phyloP scores from a whole-genome alignment of 2,329 filamentous ascomycete species.

The Aspergillus latus region DNA sequence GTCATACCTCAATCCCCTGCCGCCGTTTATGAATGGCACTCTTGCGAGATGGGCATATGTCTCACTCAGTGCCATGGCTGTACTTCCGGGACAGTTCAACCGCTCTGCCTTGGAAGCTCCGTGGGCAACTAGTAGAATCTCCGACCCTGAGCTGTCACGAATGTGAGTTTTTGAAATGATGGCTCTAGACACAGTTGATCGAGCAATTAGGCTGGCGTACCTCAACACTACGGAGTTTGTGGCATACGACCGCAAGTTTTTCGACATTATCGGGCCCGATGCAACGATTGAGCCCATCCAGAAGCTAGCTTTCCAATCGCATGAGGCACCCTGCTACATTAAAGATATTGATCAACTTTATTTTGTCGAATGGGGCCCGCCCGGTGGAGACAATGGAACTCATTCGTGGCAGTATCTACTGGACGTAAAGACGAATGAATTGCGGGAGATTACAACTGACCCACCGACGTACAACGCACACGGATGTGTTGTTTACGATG shows the following conservation, averaged over 20 bases:
- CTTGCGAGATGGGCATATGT: slow-evolving; percentile 16
- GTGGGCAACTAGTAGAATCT: slow-evolving; percentile 6
- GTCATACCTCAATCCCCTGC: slow-evolving; percentile 11
- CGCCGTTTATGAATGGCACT: slow-evolving; percentile 5
- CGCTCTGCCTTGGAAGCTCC: slow-evolving; percentile 13
- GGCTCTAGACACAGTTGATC: neutral
- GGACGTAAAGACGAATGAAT: slow-evolving; percentile 7
- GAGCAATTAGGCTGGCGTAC: neutral
- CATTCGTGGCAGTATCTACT: slow-evolving; percentile 18
- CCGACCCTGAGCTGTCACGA: neutral
- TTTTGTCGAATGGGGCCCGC: slow-evolving; percentile 19
- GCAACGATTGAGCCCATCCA: slow-evolving; percentile 16
- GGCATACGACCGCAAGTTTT: slow-evolving; percentile 16
- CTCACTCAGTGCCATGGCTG: slow-evolving; percentile 11
- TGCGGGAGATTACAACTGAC: slow-evolving; percentile 13
- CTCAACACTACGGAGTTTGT: slow-evolving; percentile 16
- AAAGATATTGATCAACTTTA: slow-evolving; percentile 12
- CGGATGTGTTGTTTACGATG: slow-evolving; percentile 13
- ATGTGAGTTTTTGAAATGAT: neutral
- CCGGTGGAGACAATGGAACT: slow-evolving; percentile 13
- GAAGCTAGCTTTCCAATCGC: slow-evolving; percentile 11
- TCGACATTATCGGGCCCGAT: slow-evolving; percentile 15
- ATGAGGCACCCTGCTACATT: slow-evolving; percentile 10
- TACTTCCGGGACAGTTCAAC: slow-evolving; percentile 14
- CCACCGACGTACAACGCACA: slow-evolving; percentile 13